Percentiles rank a stretch among this genome's conserved stretches.
These are phyloP conservation scores for Albatrellus ellisii DNA, from an alignment of 768 basidiomycete species.

Conservation along the genomic window DNA sequence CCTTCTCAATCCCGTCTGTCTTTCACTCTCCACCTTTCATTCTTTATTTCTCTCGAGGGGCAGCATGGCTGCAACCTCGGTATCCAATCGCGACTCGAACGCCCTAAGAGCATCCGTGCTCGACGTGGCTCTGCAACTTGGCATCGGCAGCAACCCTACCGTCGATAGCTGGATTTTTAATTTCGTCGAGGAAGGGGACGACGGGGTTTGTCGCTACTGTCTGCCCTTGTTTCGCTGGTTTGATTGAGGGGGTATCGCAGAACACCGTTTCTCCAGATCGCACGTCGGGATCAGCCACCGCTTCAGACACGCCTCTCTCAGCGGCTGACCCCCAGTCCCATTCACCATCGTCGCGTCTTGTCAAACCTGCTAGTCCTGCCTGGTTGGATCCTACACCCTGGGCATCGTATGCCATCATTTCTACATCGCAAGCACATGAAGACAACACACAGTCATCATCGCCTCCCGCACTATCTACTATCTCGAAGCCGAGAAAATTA, in stretches of 20 bases:
- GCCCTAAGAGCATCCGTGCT: slow-evolving; percentile 60
- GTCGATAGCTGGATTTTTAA: slow-evolving; percentile 67
- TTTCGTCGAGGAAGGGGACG: slow-evolving; percentile 42
- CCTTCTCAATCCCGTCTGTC: too few relatives aligned
- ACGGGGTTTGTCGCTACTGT: background rate
- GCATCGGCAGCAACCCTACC: slow-evolving; percentile 41
- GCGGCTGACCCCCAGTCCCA: slow-evolving; percentile 16
- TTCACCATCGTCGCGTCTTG: slow-evolving; percentile 4
- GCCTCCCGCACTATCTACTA: too few relatives aligned
- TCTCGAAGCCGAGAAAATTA: slow-evolving; percentile 17
- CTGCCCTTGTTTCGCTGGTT: background rate
- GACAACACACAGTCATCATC: too few relatives aligned
- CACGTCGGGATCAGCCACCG: slow-evolving; percentile 28
- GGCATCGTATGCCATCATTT: too few relatives aligned
- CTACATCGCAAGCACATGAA: slow-evolving; percentile 11
- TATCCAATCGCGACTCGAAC: slow-evolving; percentile 42
- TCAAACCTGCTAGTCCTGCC: too few relatives aligned
- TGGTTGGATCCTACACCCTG: too few relatives aligned
- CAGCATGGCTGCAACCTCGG: too few relatives aligned
- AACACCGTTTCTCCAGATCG: slow-evolving; percentile 20
- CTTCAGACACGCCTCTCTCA: slow-evolving; percentile 29
- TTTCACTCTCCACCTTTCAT: too few relatives aligned
- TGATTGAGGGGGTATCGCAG: slow-evolving; percentile 8
- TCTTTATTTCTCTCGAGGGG: too few relatives aligned
- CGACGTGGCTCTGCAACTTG: slow-evolving; percentile 58